These are phyloP conservation scores for Thielaviopsis populi DNA, from an alignment of 2,329 filamentous ascomycete species.

Conservation along the genomic window DNA sequence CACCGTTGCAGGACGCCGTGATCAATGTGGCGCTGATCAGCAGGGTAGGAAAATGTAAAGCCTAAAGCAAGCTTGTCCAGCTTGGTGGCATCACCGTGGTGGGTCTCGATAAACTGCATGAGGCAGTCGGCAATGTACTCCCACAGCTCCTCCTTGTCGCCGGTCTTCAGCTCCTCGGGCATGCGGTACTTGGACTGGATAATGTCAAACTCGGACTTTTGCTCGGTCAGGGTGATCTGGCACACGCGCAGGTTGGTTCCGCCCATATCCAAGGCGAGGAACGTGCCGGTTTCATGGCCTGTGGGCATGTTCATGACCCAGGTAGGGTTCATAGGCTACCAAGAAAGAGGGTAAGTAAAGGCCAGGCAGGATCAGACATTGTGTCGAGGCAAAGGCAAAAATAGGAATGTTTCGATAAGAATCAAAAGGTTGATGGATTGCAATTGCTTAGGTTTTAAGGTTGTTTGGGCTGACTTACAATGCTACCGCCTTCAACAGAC, in stretches of 20 bases:
- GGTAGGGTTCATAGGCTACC: constrained; percentile 88
- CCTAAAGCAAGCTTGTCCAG: constrained; percentile 60
- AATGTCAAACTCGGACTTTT: constrained; percentile 83
- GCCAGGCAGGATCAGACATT: not conserved
- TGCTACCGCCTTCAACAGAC: constrained; percentile 75
- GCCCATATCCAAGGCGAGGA: constrained; percentile 84
- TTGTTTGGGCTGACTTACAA: constrained; percentile 45
- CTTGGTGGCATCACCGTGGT: constrained; percentile 53
- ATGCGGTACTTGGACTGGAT: constrained; percentile 93
- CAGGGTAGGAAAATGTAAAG: constrained; percentile 94
- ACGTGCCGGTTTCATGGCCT: constrained; percentile 76
- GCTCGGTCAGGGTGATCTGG: constrained; percentile 74
- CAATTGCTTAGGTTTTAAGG: not conserved
- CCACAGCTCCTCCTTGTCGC: constrained; percentile 74
- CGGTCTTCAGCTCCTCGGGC: constrained; percentile 82
- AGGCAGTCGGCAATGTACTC: constrained; percentile 89
- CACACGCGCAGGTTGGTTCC: constrained; percentile 93
- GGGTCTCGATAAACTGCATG: constrained; percentile 75
- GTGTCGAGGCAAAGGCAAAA: not conserved
- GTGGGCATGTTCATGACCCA: constrained; percentile 88
- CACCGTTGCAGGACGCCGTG: constrained; percentile 85
- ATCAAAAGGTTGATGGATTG: not conserved
- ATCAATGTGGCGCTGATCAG: constrained; percentile 84
- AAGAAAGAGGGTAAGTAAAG: not conserved
- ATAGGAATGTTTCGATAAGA: not conserved